phyloP scores from a whole-genome alignment of 1,139 yeast species.

The Candida mesenterica region DNA sequence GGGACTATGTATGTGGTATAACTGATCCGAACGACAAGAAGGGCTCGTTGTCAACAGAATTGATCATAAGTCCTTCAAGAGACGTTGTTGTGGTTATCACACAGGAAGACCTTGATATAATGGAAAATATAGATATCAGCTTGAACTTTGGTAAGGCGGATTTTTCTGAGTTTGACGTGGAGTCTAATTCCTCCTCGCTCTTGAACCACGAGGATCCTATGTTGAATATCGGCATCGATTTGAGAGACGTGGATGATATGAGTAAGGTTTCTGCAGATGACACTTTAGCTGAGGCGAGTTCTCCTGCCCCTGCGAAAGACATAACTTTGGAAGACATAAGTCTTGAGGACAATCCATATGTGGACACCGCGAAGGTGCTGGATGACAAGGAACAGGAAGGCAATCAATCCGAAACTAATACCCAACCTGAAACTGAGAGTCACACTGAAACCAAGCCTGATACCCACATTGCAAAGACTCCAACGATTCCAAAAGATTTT shows the following conservation, averaged over 20 bases:
- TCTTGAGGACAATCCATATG: neutral
- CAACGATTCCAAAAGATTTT: slow-evolving; percentile 11
- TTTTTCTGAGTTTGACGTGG: slow-evolving; percentile 6
- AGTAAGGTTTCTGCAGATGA: slow-evolving; percentile 2
- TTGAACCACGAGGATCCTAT: slow-evolving; percentile 5
- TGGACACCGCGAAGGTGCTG: neutral
- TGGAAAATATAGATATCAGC: slow-evolving; percentile 17
- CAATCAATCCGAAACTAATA: neutral
- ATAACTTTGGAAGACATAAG: neutral
- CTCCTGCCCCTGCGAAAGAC: neutral
- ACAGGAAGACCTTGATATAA: slow-evolving; percentile 21
- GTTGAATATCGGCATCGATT: slow-evolving; percentile 3
- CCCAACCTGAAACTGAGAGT: neutral
- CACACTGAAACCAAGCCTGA: neutral
- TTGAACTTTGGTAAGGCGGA: slow-evolving; percentile 8
- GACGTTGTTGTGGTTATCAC: slow-evolving; percentile 34
- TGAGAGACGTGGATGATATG: neutral
- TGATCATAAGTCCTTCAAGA: slow-evolving; percentile 32
- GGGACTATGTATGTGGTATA: slow-evolving; percentile 39
- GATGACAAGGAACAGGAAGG: neutral
- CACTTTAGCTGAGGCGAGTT: neutral
- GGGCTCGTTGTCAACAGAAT: slow-evolving; percentile 38
- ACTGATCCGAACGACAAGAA: slow-evolving; percentile 34
- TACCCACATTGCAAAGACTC: neutral
- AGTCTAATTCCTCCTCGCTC: neutral